Base-by-base conservation (phyloP, 495 filamentous ascomycete genomes). In the Hyaloscypha hepaticicola region DNA sequence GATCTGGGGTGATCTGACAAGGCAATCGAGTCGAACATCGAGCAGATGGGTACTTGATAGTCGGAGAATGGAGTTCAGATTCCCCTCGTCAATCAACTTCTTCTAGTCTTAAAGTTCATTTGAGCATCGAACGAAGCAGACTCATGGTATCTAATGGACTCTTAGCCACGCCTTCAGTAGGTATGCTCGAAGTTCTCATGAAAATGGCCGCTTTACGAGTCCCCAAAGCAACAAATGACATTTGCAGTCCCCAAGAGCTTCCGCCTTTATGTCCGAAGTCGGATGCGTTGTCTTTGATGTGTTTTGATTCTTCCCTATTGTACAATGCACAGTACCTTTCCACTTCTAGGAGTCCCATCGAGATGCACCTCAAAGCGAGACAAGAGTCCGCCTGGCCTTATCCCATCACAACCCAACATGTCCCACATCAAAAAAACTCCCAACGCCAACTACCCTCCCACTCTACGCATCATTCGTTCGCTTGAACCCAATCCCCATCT, bases 21-120 rank as follows among this genome's bases (percentile, higher is more conserved):
- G 16, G 38, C 38, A 45, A 16, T 45, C 6, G 38, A 45, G 38
- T 45, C 12, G 38, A 45, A 45, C 38, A 45, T 45, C 11, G 38
- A 14, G 0, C 16, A 16, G 11, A 45, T 45, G 38, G 38, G 12
- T 0, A 11, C 6, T 45, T 14, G 38, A 45, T 16, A 45, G 38
- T 45, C 38, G 38, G 38, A 45, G 38, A 45, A 45, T 45, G 38
- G 38, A 45, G 38, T 45, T 45, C 38, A 45, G 38, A 45, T 45
- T 45, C 4, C 38, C 11, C 38, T 16, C n/a, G n/a, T 45, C 38
- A 16, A 45, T 19, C 4, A 14, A 16, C 12, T 19, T 16, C 38
- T 1, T 16, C 38, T 19, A 9, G 38, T 19, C 16, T 45, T 4
- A 16, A 9, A 45, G 12, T 19, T 11, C 38, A 2, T 16, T 45